Base-by-base conservation (phyloP, 1,284 basidiomycete genomes). In the Erythrobasidium hasegawianum region DNA sequence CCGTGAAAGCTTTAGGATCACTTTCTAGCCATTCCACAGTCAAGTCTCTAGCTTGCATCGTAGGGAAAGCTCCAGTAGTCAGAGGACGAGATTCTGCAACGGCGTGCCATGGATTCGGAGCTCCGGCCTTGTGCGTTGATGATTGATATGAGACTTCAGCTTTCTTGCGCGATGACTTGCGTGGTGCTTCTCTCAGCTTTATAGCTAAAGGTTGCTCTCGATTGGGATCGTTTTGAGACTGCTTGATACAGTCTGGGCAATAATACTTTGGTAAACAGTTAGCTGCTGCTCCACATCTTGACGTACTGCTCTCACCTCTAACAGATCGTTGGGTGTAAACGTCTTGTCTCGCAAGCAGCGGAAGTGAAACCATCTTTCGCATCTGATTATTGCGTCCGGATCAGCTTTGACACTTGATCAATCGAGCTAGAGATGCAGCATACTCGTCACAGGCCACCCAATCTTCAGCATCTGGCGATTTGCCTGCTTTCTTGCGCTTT, bases 21-120 rank as follows among this genome's bases (percentile, higher is more conserved):
- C 74, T 81, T 69, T 86, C 83, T 22, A 90, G 71, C 89, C 89
- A 92, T 56, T 86, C 83, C 33, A 84, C 69, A 9, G 81, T 82
- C 13, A 92, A 80, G 10, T 87, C 84, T 26, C 77, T 75, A 22
- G 88, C 87, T 14, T 82, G 77, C 83, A 88, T 85, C 47, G 83
- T 79, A 75, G 79, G 82, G 77, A 91, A 91, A 14, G 41, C 20
- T 78, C 78, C 72, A 85, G 84, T 24, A 78, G 78, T 70, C 82
- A 81, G 70, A 87, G 56, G 45, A 16, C 60, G 49, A 24, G 61
- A 59, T 18, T 59, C 57, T 24, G 67, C 54, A 45, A 62, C 47
- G n/a, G 61, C 52, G 50, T 52, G 50, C 60, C 67, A 64, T 14
- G 67, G 55, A 39, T 59, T 59, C 22, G 59, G 50, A 40, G 49